Base-by-base conservation (phyloP, 768 basidiomycete genomes). In the Melanogaster broomeanus region DNA sequence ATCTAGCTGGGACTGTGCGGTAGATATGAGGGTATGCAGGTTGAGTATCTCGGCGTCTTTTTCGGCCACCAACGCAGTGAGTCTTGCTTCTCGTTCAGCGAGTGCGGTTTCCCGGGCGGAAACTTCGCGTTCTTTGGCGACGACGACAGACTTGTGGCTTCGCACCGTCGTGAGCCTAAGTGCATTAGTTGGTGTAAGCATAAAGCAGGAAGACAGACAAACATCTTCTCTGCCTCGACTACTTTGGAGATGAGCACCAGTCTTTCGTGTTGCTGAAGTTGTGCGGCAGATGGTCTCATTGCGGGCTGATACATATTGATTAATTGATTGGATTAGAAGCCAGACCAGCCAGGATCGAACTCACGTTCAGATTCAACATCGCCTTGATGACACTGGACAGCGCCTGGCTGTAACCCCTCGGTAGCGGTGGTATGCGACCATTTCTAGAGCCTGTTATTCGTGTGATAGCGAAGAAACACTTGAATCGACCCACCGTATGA, bases 391-490 rank as follows among this genome's bases (percentile, higher is more conserved):
- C 80, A n/a, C 75, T 75, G 5, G 80, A 76, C 15, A 94, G 70
- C 2, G 83, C 74, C 51, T 84, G 83, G 16, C 88, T 90, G 66
- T 95, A 96, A 7, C 87, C 85, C 57, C 84, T 78, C 1, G 94
- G 93, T 41, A 97, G 71, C 3, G 92, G 92, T 8, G 93, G 94
- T 67, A 96, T 90, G n/a, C 90, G 84, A 13, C 90, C 93, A 55
- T 88, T 92, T 59, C 88, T 89, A 55, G 30, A 2, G 19, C 16
- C 28, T 24, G 11, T 13, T 3, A 34, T 42, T 34, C 9, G 40
- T 27, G 33, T 18, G 15, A 39, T n/a, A 3, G 19, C 7, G 2
- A 38, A 13, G 8, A 46, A 2, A n/a, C 16, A 5, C 24, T 4
- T 13, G 16, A 41, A 27, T 4, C n/a, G n/a, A 64, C 79, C 12